Evolutionary conservation across 1,284 basidiomycete species (phyloP).

Genomic region (Sporisorium reilianum): DNA sequence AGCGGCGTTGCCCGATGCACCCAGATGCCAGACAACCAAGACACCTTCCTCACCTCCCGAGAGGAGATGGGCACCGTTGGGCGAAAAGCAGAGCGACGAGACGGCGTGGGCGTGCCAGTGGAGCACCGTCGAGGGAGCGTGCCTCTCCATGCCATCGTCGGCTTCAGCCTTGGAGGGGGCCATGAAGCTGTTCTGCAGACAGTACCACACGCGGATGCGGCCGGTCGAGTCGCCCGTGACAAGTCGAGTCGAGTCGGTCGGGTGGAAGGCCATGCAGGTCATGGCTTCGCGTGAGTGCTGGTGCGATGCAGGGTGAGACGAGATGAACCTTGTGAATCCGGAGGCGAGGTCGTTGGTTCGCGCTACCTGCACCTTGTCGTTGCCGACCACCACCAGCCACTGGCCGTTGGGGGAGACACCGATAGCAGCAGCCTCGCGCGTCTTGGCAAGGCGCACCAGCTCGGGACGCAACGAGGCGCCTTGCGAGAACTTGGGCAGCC

Average conservation of each 20-base stretch:
- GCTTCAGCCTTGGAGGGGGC: slow-evolving; percentile 46
- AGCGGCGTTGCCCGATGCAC: slow-evolving; percentile 71
- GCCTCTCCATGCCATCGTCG: slow-evolving; percentile 40
- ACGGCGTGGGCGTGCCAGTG: slow-evolving; percentile 99
- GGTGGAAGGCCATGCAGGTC: slow-evolving; percentile 89
- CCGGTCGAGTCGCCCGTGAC: slow-evolving; percentile 92
- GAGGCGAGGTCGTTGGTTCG: slow-evolving; percentile 45
- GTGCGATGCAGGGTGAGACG: slow-evolving; percentile 48
- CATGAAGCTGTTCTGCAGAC: slow-evolving; percentile 72
- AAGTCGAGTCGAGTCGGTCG: slow-evolving; percentile 84
- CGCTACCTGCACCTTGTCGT: slow-evolving; percentile 82
- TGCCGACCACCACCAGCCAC: slow-evolving; percentile 84
- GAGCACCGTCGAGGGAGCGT: slow-evolving; percentile 81
- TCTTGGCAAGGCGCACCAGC: slow-evolving; percentile 74
- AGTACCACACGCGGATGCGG: slow-evolving; percentile 91
- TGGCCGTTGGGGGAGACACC: slow-evolving; percentile 81
- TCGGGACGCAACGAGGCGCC: slow-evolving; percentile 61
- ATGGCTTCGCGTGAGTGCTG: slow-evolving; percentile 70
- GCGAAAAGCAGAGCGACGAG: slow-evolving; percentile 86
- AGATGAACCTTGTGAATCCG: slow-evolving; percentile 83
- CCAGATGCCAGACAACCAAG: slow-evolving; percentile 84
- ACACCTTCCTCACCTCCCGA: slow-evolving; percentile 97
- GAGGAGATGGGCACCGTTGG: slow-evolving; percentile 90
- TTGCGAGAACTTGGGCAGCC: slow-evolving; percentile 32
- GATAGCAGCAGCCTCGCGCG: slow-evolving; percentile 69